Evolutionary conservation across 495 filamentous ascomycete genomes (phyloP).

Genomic region (Cercophora sp.): DNA sequence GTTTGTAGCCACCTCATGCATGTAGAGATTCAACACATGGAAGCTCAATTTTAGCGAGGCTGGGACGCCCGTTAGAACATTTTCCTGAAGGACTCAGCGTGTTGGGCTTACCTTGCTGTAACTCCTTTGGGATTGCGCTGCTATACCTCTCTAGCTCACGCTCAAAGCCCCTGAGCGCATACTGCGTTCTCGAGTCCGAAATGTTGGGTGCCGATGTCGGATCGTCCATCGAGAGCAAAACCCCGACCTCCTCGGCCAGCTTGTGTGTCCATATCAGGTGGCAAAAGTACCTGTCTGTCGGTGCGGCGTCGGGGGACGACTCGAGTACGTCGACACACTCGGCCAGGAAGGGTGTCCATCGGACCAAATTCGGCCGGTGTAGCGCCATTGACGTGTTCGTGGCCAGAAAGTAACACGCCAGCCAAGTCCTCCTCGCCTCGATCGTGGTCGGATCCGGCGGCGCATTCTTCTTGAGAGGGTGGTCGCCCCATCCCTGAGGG

Average conservation of each 20-base stretch:
- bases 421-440: slow-evolving; percentile 74
- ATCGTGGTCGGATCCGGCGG: slow-evolving; percentile 59
- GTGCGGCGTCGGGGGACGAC: slow-evolving; percentile 62
- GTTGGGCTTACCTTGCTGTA: slow-evolving; percentile 40
- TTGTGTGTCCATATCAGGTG: slow-evolving; percentile 74
- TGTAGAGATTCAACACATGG: slow-evolving; percentile 68
- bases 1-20: slow-evolving; percentile 83
- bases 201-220: slow-evolving; percentile 59
- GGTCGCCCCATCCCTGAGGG: slow-evolving; percentile 42
- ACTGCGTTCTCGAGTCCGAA: slow-evolving; percentile 68
- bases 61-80: slow-evolving; percentile 23
- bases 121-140: slow-evolving; percentile 46
- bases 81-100: background rate
- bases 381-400: slow-evolving; percentile 71
- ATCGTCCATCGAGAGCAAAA: slow-evolving; percentile 75
- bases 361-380: slow-evolving; percentile 74
- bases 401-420: slow-evolving; percentile 75
- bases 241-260: slow-evolving; percentile 76
- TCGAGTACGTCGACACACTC: slow-evolving; percentile 77
- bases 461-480: slow-evolving; percentile 45
- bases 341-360: slow-evolving; percentile 80
- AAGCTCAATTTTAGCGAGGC: slow-evolving; percentile 56
- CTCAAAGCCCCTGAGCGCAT: slow-evolving; percentile 71
- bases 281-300: slow-evolving; percentile 67
- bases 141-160: slow-evolving; percentile 69